Evolutionary conservation across 1,139 yeast genomes (phyloP), one percentile per base, ranked within the genome.

Genomic region (Yamadazyma membranifaciens): DNA sequence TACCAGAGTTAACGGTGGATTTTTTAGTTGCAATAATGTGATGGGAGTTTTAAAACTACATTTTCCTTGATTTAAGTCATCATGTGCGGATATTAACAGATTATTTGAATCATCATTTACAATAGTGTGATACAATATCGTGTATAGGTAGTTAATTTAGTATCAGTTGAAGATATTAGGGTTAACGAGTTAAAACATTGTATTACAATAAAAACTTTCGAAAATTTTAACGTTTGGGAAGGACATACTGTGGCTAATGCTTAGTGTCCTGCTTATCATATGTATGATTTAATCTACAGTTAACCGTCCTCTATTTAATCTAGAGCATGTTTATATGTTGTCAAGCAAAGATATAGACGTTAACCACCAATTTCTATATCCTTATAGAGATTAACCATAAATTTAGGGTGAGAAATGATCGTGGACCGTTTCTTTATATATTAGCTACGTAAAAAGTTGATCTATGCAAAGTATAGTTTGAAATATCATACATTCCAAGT

Each of bases 391-490:
- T 12, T 4, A 15, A 9, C 28, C 31, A 34, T 25, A 17, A 25
- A 29, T 9, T 20, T n/a, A 12, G 14, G 9, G 22, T 6, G 27
- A 14, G 29, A 22, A 15, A 30, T 22, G 14, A 9, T 22, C 5
- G 2, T 13, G 3, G 12, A 24, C 27, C 33, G 13, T 22, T 30
- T 27, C 10, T 29, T 16, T 29, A 36, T 36, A 29, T 36, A 36
- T 28, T 36, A 29, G 29, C 33, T 36, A 36, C 38, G 25, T 36
- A 30, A 36, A 35, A 27, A 17, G 33, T 22, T 20, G 12, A n/a
- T 36, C 33, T 36, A 36, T 36, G 38, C 38, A 36, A 35, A 35
- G 10, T 25, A 34, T 34, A 28, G 13, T 31, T n/a, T 26, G 32
- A 10, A n/a, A 12, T 28, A 35, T 12, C 28, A 24, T 35, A 35